phyloP scores from a whole-genome alignment of 2,329 filamentous ascomycete species.

The Moelleriella libera region DNA sequence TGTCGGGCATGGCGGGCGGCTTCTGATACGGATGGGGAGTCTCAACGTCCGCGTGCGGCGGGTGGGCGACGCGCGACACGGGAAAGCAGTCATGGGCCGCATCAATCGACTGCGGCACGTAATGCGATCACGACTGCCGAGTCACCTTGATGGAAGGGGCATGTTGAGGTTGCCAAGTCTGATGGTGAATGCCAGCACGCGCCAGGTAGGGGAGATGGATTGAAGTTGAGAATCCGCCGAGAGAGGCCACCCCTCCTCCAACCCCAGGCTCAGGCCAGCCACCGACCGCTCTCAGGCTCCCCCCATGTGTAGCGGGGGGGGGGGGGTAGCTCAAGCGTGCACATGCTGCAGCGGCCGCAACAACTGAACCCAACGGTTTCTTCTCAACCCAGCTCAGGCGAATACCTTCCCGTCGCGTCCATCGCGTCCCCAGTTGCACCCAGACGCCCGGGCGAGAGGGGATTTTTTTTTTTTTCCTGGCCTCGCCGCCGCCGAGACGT shows the following conservation, averaged over 20 bases:
- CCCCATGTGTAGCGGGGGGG: too few species aligned
- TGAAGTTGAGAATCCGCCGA: constrained; percentile 15
- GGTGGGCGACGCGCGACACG: constrained; percentile 29
- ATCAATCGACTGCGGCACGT: constrained; percentile 19
- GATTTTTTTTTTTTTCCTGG: too few species aligned
- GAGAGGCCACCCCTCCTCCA: too few species aligned
- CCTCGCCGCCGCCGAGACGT: neutral
- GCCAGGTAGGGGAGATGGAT: constrained; percentile 14
- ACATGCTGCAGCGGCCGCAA: too few species aligned
- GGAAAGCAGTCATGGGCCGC: constrained; percentile 27
- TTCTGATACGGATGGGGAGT: constrained; percentile 1
- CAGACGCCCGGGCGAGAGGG: too few species aligned
- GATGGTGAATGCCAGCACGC: constrained; percentile 22
- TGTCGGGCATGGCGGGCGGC: constrained; percentile 44
- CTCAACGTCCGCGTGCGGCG: constrained; percentile 29
- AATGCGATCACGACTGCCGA: constrained; percentile 27
- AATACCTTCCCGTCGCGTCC: constrained; percentile 6
- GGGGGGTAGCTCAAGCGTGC: too few species aligned
- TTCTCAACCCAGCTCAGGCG: neutral
- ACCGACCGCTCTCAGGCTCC: too few species aligned
- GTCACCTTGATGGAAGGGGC: constrained; percentile 29
- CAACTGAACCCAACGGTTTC: neutral
- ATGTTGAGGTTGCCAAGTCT: constrained; percentile 22
- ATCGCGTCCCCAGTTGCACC: constrained; percentile 8
- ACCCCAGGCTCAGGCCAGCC: too few species aligned